Evolutionary conservation across 139 green algal genomes (phyloP).

Genomic region (Chlorella ohadii): DNA sequence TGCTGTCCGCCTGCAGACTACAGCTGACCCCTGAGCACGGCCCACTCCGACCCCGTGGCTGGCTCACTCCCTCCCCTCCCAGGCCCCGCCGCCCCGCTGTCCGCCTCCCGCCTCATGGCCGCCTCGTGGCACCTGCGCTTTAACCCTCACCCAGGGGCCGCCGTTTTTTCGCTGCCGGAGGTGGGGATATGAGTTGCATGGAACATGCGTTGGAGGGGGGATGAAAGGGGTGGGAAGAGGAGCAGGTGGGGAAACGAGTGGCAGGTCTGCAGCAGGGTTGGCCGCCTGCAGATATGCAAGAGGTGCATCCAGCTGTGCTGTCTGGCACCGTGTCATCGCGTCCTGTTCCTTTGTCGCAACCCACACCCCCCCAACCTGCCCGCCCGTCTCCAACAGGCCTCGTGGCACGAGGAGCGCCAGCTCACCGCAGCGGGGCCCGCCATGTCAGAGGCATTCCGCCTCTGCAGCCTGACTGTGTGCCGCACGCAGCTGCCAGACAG

Average conservation of each 20-base stretch:
- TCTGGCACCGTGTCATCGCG: no score
- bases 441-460: constrained; percentile 22
- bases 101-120: constrained; percentile 15
- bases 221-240: neutral
- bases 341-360: no score
- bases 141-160: neutral
- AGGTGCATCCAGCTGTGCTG: no score
- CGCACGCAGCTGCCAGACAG: neutral
- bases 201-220: no score
- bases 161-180: constrained; percentile 3
- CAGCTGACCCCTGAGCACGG: no score
- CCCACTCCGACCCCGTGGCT: no score
- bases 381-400: neutral
- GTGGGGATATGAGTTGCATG: neutral
- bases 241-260: no score
- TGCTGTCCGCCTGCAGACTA: no score
- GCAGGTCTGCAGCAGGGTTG: no score
- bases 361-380: neutral
- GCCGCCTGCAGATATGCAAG: no score
- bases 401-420: constrained; percentile 26
- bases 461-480: constrained; percentile 7
- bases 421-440: neutral
- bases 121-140: constrained; percentile 21
- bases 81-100: neutral
- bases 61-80: neutral